Percentiles rank a stretch among this genome's conserved stretches.
Conservation (phyloP, 1,139 yeast genomes). For the Suhomyces panamericanus region DNA sequence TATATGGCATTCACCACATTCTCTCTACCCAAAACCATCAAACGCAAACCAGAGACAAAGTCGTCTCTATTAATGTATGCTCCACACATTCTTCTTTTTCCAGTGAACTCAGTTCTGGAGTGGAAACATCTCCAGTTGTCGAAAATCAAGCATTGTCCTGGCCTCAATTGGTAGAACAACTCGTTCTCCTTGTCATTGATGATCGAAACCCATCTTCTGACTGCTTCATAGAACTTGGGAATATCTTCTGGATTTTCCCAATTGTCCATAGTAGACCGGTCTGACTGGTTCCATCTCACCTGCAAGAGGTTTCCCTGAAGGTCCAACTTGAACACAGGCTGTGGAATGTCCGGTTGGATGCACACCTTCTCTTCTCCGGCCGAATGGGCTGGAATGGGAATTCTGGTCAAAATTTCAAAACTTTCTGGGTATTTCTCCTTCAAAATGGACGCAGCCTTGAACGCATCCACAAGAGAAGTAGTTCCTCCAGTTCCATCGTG, state of each 20-base stretch:
- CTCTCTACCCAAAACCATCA: constrained; percentile 54
- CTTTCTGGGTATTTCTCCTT: constrained; percentile 52
- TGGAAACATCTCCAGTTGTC: constrained; percentile 81
- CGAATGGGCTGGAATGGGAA: constrained; percentile 70
- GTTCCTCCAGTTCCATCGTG: constrained; percentile 77
- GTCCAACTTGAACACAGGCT: constrained; percentile 63
- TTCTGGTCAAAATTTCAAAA: constrained; percentile 51
- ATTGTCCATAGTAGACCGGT: constrained; percentile 63
- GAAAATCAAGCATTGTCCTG: constrained; percentile 69
- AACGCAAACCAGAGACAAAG: constrained; percentile 55
- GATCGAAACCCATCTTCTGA: constrained; percentile 56
- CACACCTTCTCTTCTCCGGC: constrained; percentile 74
- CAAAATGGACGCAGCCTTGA: constrained; percentile 58
- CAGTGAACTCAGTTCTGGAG: constrained; percentile 69
- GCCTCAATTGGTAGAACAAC: constrained; percentile 56
- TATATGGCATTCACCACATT: constrained; percentile 45
- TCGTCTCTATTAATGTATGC: constrained; percentile 74
- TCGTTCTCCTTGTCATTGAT: constrained; percentile 55
- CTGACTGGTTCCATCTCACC: constrained; percentile 76
- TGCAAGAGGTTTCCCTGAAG: constrained; percentile 57
- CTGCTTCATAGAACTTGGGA: constrained; percentile 59
- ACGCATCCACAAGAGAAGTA: constrained; percentile 70
- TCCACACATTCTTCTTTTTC: constrained; percentile 74
- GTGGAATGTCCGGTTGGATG: constrained; percentile 61
- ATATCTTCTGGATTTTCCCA: constrained; percentile 58